Conservation (phyloP, 306 rosid genomes). For the Carpinus viminea region DNA sequence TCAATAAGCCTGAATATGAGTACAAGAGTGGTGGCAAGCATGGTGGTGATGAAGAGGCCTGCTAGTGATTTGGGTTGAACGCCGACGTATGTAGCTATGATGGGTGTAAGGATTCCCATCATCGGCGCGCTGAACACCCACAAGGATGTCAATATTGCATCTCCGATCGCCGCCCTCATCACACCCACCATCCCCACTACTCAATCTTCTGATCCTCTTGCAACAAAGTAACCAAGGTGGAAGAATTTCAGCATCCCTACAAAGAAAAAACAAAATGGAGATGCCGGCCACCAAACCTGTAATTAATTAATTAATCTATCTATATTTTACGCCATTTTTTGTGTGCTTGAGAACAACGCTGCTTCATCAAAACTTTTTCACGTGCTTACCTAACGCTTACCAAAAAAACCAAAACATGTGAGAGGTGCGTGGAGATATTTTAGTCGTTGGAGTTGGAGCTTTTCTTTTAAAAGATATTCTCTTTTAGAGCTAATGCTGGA, state of each 20-base stretch:
- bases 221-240: background rate
- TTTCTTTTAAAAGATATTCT: too few relatives aligned
- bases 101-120: constrained; percentile 31
- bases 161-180: constrained; percentile 40
- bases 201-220: background rate
- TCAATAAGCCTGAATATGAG: constrained; percentile 33
- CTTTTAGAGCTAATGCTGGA: too few relatives aligned
- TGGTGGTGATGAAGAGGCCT: constrained; percentile 45
- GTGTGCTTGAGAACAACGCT: background rate
- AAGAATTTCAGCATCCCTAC: background rate
- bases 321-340: background rate
- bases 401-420: background rate
- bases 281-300: background rate
- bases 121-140: constrained; percentile 47
- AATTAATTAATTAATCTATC: background rate
- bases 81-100: constrained; percentile 35
- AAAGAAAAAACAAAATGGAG: background rate
- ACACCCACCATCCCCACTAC: constrained; percentile 29
- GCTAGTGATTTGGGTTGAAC: constrained; percentile 31
- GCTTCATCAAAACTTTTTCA: background rate
- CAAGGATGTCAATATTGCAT: constrained; percentile 48
- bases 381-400: background rate
- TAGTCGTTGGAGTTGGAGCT: too few relatives aligned
- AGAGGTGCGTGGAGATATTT: background rate
- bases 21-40: constrained; percentile 25